These are phyloP conservation scores for Penicillium maclennaniae DNA, from an alignment of 495 filamentous ascomycete genomes.

Conservation along the genomic window DNA sequence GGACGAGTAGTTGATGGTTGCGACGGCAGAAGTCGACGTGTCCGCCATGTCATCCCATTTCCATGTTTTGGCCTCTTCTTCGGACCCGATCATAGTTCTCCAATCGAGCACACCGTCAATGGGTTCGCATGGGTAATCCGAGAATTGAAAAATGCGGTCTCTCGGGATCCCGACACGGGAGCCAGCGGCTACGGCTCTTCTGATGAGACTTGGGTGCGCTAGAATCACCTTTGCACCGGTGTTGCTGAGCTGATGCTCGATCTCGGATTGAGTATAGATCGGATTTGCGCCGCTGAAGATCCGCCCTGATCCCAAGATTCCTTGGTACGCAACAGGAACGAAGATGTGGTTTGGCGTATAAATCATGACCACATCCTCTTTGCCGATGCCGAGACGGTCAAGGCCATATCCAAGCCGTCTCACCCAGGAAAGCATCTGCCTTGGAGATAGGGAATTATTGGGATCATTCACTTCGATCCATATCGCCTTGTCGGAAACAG, in stretches of 20 bases:
- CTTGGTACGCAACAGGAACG: conserved; percentile 63
- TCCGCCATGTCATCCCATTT: conserved; percentile 24
- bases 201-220: conserved; percentile 60
- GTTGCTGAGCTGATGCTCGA: conserved; percentile 75
- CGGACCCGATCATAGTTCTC: conserved; percentile 51
- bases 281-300: conserved; percentile 77
- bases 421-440: no score
- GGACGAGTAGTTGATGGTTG: conserved; percentile 71
- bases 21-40: conserved; percentile 35
- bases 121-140: conserved; percentile 54
- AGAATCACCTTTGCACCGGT: conserved; percentile 66
- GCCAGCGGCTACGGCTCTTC: no score
- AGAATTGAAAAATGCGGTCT: no score
- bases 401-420: no score
- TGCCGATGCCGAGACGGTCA: no score
- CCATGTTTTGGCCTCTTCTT: background rate
- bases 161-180: no score
- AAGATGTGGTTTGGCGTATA: conserved; percentile 68
- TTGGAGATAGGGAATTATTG: no score
- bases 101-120: conserved; percentile 59
- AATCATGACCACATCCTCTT: conserved; percentile 64
- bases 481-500: no score
- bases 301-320: conserved; percentile 74
- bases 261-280: conserved; percentile 69
- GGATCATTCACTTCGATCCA: no score